Conservation (phyloP, 1,139 yeast genomes). For the Candida labiduridarum region DNA sequence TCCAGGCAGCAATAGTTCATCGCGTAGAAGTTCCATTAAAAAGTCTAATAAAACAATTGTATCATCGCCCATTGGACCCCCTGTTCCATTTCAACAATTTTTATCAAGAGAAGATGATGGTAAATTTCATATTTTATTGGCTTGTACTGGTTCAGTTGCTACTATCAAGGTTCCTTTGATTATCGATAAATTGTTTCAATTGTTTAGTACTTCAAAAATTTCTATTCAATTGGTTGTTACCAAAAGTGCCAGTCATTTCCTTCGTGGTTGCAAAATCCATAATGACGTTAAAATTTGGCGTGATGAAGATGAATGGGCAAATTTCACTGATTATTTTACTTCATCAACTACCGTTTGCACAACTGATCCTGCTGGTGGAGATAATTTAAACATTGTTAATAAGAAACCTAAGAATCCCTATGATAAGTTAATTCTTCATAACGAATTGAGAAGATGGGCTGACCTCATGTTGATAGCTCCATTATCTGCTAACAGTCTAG, state of each 20-base stretch:
- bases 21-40: conserved; percentile 25
- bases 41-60: conserved; percentile 40
- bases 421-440: conserved; percentile 67
- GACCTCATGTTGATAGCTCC: conserved; percentile 92
- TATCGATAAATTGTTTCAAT: conserved; percentile 77
- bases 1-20: conserved; percentile 15
- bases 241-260: conserved; percentile 78
- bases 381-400: conserved; percentile 3
- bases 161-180: conserved; percentile 89
- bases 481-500: conserved; percentile 87
- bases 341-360: conserved; percentile 16
- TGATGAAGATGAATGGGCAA: conserved; percentile 89
- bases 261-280: conserved; percentile 76
- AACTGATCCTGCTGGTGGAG: conserved; percentile 6
- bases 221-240: conserved; percentile 88
- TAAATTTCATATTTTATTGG: conserved; percentile 82
- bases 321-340: conserved; percentile 42
- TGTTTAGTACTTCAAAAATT: conserved; percentile 69
- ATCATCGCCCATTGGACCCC: conserved; percentile 64
- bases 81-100: conserved; percentile 74
- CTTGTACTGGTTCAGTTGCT: conserved; percentile 96
- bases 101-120: conserved; percentile 73
- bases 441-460: conserved; percentile 93
- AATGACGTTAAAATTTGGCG: conserved; percentile 89
- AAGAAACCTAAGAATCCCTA: conserved; percentile 41